A percentile compares a stretch with the other conserved stretches of the same genome.
Conservation (phyloP, 768 basidiomycete species). For the Suillus weaverae region DNA sequence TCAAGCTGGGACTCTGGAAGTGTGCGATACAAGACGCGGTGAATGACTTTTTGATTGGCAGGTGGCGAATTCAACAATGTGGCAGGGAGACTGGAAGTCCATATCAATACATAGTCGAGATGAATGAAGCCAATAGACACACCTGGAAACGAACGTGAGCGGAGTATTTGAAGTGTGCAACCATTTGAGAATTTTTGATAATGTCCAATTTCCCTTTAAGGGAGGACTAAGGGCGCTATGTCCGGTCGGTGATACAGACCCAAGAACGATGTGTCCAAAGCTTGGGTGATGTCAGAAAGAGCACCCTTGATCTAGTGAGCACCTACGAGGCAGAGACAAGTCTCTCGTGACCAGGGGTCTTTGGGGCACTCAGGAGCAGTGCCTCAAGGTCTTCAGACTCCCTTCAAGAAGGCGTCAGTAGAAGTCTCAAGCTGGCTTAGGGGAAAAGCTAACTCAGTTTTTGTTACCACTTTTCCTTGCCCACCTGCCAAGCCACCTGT, state of each 20-base stretch:
- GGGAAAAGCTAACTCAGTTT: constrained; percentile 35
- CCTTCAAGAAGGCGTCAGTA: neutral
- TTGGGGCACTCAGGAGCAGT: neutral
- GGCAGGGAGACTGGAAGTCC: constrained; percentile 38
- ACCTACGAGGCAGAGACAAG: constrained; percentile 44
- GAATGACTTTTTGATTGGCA: constrained; percentile 36
- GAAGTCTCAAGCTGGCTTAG: neutral
- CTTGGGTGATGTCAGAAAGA: constrained; percentile 33
- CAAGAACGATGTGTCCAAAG: constrained; percentile 61
- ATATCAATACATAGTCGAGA: neutral
- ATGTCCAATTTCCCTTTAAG: constrained; percentile 39
- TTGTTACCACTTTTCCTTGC: constrained; percentile 33
- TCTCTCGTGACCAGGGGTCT: constrained; percentile 11
- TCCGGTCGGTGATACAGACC: constrained; percentile 34
- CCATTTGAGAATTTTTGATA: constrained; percentile 49
- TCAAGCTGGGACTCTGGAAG: constrained; percentile 19
- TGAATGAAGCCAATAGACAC: constrained; percentile 3
- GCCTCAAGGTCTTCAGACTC: constrained; percentile 2
- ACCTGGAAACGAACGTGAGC: constrained; percentile 57
- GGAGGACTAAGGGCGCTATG: constrained; percentile 40
- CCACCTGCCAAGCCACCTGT: constrained; percentile 41
- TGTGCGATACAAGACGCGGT: constrained; percentile 50
- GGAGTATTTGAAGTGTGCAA: constrained; percentile 33
- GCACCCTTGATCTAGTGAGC: neutral
- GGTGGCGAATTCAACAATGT: constrained; percentile 32